Conservation (phyloP, 2,329 filamentous ascomycete genomes). For the Ascochyta fabae region DNA sequence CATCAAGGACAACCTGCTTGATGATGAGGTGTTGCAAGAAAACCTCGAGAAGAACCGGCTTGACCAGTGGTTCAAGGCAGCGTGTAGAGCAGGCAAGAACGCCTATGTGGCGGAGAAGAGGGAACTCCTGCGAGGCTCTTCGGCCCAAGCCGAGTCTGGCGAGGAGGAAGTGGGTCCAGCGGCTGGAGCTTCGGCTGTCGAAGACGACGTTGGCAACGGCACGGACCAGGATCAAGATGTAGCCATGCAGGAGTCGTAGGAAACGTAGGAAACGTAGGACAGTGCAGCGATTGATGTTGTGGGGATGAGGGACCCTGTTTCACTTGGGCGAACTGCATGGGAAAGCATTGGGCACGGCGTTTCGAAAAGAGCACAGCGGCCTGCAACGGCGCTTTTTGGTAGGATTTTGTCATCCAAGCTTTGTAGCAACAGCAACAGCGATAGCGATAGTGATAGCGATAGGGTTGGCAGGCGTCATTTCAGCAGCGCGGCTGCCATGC, state of each 20-base stretch:
- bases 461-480: background rate
- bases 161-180: constrained; percentile 11
- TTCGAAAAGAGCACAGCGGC: constrained; percentile 24
- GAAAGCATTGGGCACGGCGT: constrained; percentile 37
- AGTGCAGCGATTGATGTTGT: constrained; percentile 8
- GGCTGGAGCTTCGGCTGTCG: constrained; percentile 21
- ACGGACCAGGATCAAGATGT: constrained; percentile 34
- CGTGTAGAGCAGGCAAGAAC: constrained; percentile 47
- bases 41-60: constrained; percentile 73
- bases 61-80: constrained; percentile 68
- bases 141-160: constrained; percentile 6
- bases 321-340: constrained; percentile 27
- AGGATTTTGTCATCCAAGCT: background rate
- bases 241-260: constrained; percentile 42
- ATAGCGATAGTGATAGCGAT: background rate
- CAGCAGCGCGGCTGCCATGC: background rate
- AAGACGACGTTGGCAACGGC: constrained; percentile 35
- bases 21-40: constrained; percentile 70
- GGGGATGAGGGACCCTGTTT: constrained; percentile 17
- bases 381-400: constrained; percentile 18
- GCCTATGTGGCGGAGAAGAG: constrained; percentile 32
- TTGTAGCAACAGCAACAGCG: constrained; percentile 3
- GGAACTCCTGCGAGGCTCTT: constrained; percentile 26
- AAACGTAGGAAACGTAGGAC: constrained; percentile 5
- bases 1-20: constrained; percentile 72